Conservation (phyloP, 345 rosid species). For the Bruguiera sexangula region DNA sequence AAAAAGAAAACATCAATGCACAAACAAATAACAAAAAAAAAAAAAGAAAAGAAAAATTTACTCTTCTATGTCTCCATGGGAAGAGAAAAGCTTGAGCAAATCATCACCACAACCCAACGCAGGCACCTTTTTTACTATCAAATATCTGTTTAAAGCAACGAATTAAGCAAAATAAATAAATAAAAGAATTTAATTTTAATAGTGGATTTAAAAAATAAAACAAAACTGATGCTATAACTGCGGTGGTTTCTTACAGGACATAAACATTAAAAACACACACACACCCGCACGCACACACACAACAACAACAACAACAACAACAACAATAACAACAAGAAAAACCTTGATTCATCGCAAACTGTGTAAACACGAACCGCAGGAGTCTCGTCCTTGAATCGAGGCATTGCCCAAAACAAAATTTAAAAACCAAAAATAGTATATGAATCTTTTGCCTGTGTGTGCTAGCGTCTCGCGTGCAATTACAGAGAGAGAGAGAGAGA, state of each 20-base stretch:
- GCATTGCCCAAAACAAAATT: slow-evolving; percentile 31
- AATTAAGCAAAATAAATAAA: neutral
- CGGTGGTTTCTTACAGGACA: no score
- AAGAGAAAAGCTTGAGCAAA: slow-evolving; percentile 57
- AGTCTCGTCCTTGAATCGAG: slow-evolving; percentile 54
- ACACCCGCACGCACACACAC: slow-evolving; percentile 14
- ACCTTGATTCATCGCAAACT: slow-evolving; percentile 80
- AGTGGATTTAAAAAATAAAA: neutral
- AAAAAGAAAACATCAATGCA: neutral
- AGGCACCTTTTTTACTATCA: slow-evolving; percentile 83
- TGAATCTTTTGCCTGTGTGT: no score
- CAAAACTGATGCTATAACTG: no score
- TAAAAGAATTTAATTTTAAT: neutral
- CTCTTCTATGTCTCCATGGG: slow-evolving; percentile 90
- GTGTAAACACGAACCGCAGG: slow-evolving; percentile 80
- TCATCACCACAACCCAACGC: slow-evolving; percentile 94
- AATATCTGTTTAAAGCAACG: slow-evolving; percentile 39
- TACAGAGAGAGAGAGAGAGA: no score
- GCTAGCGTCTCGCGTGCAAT: no score
- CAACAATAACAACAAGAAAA: neutral
- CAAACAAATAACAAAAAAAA: neutral
- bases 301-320: no score
- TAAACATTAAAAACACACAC: no score
- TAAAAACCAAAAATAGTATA: no score
- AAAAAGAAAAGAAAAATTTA: slow-evolving; percentile 20